phyloP scores from a whole-genome alignment of 805 yeast species.

The Kuraishia molischiana region DNA sequence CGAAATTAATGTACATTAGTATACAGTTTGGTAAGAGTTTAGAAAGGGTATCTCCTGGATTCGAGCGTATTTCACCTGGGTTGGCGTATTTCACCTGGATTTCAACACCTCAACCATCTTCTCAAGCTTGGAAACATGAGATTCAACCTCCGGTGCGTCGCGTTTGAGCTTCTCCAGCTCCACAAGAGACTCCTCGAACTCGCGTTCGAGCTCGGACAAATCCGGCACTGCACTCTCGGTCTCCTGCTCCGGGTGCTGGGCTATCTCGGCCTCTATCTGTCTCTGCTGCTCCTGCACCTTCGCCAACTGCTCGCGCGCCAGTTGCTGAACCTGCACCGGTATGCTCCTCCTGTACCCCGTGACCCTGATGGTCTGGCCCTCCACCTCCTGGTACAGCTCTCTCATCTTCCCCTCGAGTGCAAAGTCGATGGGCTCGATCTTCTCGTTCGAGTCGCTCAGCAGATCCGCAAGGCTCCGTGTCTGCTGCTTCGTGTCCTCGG shows the following conservation, averaged over 20 bases:
- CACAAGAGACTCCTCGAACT: slow-evolving; percentile 19
- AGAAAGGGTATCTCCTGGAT: no score
- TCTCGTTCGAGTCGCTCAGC: slow-evolving; percentile 11
- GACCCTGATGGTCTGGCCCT: slow-evolving; percentile 47
- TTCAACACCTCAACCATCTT: slow-evolving; percentile 15
- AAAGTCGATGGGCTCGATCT: slow-evolving; percentile 63
- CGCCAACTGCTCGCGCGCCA: slow-evolving; percentile 22
- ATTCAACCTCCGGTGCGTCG: slow-evolving; percentile 24
- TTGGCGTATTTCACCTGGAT: no score
- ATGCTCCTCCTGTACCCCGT: slow-evolving; percentile 43
- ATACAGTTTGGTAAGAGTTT: no score
- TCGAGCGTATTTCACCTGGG: no score
- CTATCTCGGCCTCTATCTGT: slow-evolving; percentile 18
- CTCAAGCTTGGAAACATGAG: slow-evolving; percentile 23
- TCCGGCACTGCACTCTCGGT: slow-evolving; percentile 6
- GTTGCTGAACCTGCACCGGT: slow-evolving; percentile 30
- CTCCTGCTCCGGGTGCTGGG: slow-evolving; percentile 16
- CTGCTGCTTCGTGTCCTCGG: slow-evolving; percentile 10
- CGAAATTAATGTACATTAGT: no score
- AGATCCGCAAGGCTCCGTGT: slow-evolving; percentile 3
- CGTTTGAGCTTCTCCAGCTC: slow-evolving; percentile 24
- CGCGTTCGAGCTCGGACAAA: slow-evolving; percentile 11
- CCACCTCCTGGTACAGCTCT: slow-evolving; percentile 46
- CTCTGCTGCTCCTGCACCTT: slow-evolving; percentile 9
- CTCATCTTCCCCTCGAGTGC: slow-evolving; percentile 53